A percentile compares a stretch with the other conserved stretches of the same genome.
phyloP scores from a whole-genome alignment of 768 basidiomycete genomes.

The Psilocybe azurescens region DNA sequence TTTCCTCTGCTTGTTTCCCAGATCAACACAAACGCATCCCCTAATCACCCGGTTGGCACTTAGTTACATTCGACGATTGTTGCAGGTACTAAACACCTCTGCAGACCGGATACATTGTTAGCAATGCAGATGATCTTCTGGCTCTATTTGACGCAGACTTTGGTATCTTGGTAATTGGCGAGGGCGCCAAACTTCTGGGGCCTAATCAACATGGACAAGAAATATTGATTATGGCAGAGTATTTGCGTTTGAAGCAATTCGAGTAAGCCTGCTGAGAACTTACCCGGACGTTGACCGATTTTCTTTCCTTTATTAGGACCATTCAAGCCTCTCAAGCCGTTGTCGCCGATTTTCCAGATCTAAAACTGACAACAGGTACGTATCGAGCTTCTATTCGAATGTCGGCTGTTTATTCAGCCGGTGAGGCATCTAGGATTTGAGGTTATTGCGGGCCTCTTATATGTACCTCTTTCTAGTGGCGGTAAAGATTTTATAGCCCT shows the following conservation, averaged over 20 bases:
- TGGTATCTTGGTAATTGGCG: slow-evolving; percentile 72
- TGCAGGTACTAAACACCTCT: background rate
- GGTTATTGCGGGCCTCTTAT: slow-evolving; percentile 74
- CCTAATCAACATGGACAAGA: slow-evolving; percentile 78
- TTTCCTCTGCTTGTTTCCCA: slow-evolving; percentile 29
- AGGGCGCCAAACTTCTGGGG: slow-evolving; percentile 75
- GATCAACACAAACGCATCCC: slow-evolving; percentile 75
- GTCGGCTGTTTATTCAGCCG: slow-evolving; percentile 4
- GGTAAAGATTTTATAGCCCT: slow-evolving; percentile 86
- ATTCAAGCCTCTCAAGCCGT: slow-evolving; percentile 78
- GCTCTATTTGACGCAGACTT: slow-evolving; percentile 80
- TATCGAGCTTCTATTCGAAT: slow-evolving; percentile 1
- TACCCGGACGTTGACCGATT: background rate
- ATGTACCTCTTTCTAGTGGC: slow-evolving; percentile 72
- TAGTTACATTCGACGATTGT: background rate
- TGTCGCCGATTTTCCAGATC: slow-evolving; percentile 71
- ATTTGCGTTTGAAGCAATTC: slow-evolving; percentile 75
- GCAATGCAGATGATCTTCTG: slow-evolving; percentile 80
- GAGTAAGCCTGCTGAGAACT: slow-evolving; percentile 44
- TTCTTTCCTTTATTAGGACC: slow-evolving; percentile 41
- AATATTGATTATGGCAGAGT: slow-evolving; percentile 80
- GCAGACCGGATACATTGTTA: slow-evolving; percentile 76
- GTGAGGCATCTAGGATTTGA: slow-evolving; percentile 46
- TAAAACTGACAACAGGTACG: slow-evolving; percentile 57
- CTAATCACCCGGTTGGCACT: slow-evolving; percentile 58